Base-by-base conservation (phyloP, 306 rosid species). In the Vicia faba region DNA sequence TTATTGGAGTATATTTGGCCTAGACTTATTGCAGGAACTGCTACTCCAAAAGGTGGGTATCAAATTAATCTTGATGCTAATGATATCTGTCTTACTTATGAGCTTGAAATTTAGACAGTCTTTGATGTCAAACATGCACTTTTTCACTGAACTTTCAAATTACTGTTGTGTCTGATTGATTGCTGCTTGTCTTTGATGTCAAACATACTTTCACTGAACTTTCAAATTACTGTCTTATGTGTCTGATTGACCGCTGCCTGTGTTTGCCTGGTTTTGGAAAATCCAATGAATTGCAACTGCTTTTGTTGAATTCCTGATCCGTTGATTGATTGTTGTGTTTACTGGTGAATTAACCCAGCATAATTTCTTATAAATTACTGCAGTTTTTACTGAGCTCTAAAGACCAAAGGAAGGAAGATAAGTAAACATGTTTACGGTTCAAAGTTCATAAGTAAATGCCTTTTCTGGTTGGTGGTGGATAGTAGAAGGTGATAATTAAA, bases 1-100 rank as follows among this genome's bases (percentile, higher is more conserved):
- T 80, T 66, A 48, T 69, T 80, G 96, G 99, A 88, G 97, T 78
- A 41, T 85, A 66, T 81, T 74, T 84, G 92, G 89, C 85, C 75
- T 85, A 78, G 89, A 87, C 84, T 78, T 82, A 79, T 83, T 86
- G 91, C 96, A n/a, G 95, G 87, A 84, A 72, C 74, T 81, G 88
- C 87, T 77, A 82, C 78, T 84, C 79, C 80, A 38, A 78, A 76
- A 78, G 91, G 96, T 89, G 41, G 75, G 85, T 55, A 9, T 62
- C 68, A 14, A 69, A 28, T 50, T 26, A 41, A 56, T 70, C 43
- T 69, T 56, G 4, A 14, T 10, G 31, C 14, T 61, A 10, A 16
- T 53, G 29, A 18, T 28, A 10, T 68, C 7, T 36, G 15, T 28
- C 3, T 26, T 26, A 11, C 26, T 26, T 50, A 1, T 6, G 15